Evolutionary conservation across 306 rosid genomes (phyloP).

Genomic region (barrel medic (Medicago truncatula)): MtrunA17r5.0-ANR NC_053046.1:10086001-10086500

Average conservation of each 20-base stretch:
- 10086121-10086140: neutral
- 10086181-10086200: neutral
- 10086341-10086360: neutral
- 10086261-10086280: conserved; percentile 9
- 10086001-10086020: neutral
- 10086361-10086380: conserved; percentile 14
- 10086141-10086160: neutral
- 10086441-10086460: neutral
- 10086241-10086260: neutral
- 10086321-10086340: conserved; percentile 18
- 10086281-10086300: neutral
- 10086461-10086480: neutral
- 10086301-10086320: neutral
- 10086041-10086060: conserved; percentile 1
- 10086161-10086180: neutral
- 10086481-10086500: conserved; percentile 5
- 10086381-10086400: conserved; percentile 1
- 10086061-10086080: conserved; percentile 4
- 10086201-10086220: neutral
- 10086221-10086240: neutral
- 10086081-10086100: neutral
- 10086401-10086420: conserved; percentile 16
- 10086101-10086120: neutral
- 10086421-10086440: conserved; percentile 6
- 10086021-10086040: neutral